These are phyloP conservation scores for Candida nonsorbophila DNA, from an alignment of 805 yeast genomes.

Conservation along the genomic window DNA sequence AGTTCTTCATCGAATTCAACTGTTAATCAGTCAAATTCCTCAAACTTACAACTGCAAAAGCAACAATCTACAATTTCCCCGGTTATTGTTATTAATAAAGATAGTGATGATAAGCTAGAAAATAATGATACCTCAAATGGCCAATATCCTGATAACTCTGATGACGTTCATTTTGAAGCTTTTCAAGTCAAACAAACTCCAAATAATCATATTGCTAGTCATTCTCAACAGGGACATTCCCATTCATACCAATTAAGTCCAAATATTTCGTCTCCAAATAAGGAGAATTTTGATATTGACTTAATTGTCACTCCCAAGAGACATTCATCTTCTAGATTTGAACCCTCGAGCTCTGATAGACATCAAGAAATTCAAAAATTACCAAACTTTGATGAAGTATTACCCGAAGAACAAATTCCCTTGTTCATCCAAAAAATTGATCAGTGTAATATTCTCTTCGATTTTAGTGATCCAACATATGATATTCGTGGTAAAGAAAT, in stretches of 20 bases:
- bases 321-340: slow-evolving; percentile 89
- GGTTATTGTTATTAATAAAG: slow-evolving; percentile 8
- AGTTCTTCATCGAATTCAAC: slow-evolving; percentile 8
- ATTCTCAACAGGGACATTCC: slow-evolving; percentile 15
- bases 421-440: slow-evolving; percentile 84
- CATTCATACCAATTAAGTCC: slow-evolving; percentile 18
- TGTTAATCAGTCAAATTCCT: slow-evolving; percentile 13
- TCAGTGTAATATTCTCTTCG: slow-evolving; percentile 92
- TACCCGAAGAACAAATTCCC: slow-evolving; percentile 69
- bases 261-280: slow-evolving; percentile 51
- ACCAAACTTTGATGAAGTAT: slow-evolving; percentile 84
- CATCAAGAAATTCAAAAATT: slow-evolving; percentile 56
- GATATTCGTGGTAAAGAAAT: slow-evolving; percentile 92
- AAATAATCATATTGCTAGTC: slow-evolving; percentile 10
- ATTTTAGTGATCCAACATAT: slow-evolving; percentile 87
- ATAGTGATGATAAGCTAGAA: slow-evolving; percentile 1
- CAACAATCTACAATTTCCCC: slow-evolving; percentile 6
- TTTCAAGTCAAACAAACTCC: slow-evolving; percentile 1
- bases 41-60: slow-evolving; percentile 11
- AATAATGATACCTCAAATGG: not conserved
- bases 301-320: slow-evolving; percentile 76
- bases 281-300: slow-evolving; percentile 70
- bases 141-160: not conserved
- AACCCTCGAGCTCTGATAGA: slow-evolving; percentile 49
- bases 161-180: not conserved